Evolutionary conservation across 495 filamentous ascomycete species (phyloP).

Genomic region (Podospora pseudocomata): DNA sequence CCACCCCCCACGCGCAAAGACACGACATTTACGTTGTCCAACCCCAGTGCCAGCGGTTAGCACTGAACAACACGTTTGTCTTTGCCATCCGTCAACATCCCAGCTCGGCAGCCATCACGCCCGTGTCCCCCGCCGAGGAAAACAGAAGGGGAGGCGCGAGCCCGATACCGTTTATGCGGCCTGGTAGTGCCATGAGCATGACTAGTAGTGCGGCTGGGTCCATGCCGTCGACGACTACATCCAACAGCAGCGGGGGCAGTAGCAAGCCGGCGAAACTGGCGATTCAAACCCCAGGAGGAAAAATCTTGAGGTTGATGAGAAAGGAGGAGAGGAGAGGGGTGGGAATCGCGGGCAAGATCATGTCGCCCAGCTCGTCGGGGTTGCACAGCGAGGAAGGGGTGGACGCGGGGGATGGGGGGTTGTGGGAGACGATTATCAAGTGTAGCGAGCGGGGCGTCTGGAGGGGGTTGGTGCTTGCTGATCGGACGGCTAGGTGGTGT

Average conservation of each 20-base stretch:
- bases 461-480: slow-evolving; percentile 90
- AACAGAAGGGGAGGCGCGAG: slow-evolving; percentile 49
- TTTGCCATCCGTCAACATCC: slow-evolving; percentile 94
- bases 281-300: slow-evolving; percentile 92
- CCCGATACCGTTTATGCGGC: slow-evolving; percentile 67
- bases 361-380: slow-evolving; percentile 18
- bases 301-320: slow-evolving; percentile 84
- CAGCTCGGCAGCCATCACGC: slow-evolving; percentile 49
- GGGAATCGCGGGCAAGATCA: slow-evolving; percentile 38
- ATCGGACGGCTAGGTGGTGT: slow-evolving; percentile 94
- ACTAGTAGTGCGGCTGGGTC: slow-evolving; percentile 55
- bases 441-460: slow-evolving; percentile 86
- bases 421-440: slow-evolving; percentile 98
- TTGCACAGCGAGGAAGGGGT: slow-evolving; percentile 38
- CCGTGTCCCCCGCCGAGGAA: slow-evolving; percentile 44
- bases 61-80: slow-evolving; percentile 94
- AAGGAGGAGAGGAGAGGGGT: slow-evolving; percentile 69
- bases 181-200: slow-evolving; percentile 80
- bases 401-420: slow-evolving; percentile 67
- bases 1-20: slow-evolving; percentile 91
- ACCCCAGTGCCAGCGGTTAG: slow-evolving; percentile 82
- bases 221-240: slow-evolving; percentile 42
- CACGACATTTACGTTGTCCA: slow-evolving; percentile 96
- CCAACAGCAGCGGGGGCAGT: slow-evolving; percentile 35
- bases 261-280: slow-evolving; percentile 92